A percentile compares a stretch with the other conserved stretches of the same genome.
These are phyloP conservation scores for Trametes cingulata DNA, from an alignment of 768 basidiomycete species.

Conservation along the genomic window DNA sequence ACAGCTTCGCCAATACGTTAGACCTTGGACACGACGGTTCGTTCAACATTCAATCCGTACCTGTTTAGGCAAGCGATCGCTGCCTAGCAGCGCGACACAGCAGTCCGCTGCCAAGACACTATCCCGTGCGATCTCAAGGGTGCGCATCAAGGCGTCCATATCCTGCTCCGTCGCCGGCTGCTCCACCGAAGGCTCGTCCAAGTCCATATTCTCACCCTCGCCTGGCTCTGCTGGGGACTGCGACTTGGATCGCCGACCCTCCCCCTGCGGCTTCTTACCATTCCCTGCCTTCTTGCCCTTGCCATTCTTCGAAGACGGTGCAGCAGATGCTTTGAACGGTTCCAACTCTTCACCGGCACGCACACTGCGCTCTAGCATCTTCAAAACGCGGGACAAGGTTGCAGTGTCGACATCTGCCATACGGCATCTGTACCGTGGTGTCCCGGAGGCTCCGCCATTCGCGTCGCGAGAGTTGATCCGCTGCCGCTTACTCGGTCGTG, in stretches of 20 bases:
- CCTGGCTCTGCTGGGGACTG: constrained; percentile 41
- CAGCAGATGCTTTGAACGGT: constrained; percentile 51
- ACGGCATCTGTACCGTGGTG: constrained; percentile 53
- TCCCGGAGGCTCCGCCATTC: constrained; percentile 34
- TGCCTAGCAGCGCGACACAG: constrained; percentile 72
- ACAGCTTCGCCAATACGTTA: constrained; percentile 52
- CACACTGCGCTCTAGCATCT: constrained; percentile 78
- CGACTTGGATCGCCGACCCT: constrained; percentile 45
- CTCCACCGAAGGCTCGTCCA: constrained; percentile 20
- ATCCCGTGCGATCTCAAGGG: constrained; percentile 65
- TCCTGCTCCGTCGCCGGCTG: constrained; percentile 42
- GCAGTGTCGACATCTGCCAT: constrained; percentile 70
- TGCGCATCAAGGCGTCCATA: constrained; percentile 50
- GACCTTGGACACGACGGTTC: background rate
- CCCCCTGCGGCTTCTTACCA: constrained; percentile 32
- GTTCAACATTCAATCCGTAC: constrained; percentile 45
- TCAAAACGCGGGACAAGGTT: constrained; percentile 64
- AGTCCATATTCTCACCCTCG: constrained; percentile 31
- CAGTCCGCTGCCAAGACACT: constrained; percentile 85
- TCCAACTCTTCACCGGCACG: constrained; percentile 74
- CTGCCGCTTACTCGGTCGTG: constrained; percentile 67
- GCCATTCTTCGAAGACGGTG: constrained; percentile 23
- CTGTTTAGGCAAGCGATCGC: constrained; percentile 84
- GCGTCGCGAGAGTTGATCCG: constrained; percentile 46
- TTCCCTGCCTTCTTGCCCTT: constrained; percentile 42